These are phyloP conservation scores for Oryza meyeriana DNA, from an alignment of 176 grass and related monocot species.

Conservation along the genomic window DNA sequence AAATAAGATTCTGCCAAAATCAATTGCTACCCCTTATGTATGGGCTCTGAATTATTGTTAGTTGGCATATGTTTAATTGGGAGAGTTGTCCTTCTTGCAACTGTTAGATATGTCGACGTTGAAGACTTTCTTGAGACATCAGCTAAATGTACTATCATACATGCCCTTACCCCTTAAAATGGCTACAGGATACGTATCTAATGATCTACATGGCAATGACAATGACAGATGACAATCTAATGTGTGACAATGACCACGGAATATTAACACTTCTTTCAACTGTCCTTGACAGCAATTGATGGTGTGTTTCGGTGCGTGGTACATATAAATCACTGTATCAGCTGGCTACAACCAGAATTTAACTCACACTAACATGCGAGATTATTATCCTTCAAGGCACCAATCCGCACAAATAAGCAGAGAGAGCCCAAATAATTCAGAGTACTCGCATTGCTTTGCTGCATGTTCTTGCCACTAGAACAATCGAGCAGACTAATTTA, in stretches of 20 bases:
- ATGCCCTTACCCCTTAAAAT: background rate
- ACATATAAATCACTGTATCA: background rate
- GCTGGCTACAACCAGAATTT: conserved; percentile 1
- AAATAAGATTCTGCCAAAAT: no score
- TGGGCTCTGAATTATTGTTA: background rate
- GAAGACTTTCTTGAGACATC: background rate
- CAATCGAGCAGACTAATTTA: background rate
- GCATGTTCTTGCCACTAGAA: conserved; percentile 3
- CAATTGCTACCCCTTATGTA: background rate
- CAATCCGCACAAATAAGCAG: background rate
- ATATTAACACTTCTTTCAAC: background rate
- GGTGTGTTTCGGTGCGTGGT: background rate
- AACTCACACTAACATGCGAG: background rate
- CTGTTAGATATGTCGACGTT: background rate
- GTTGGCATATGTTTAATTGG: background rate
- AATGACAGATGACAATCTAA: background rate
- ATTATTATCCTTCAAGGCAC: background rate
- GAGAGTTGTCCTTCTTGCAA: background rate
- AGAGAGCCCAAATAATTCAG: background rate
- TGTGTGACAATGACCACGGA: background rate
- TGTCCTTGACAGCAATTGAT: background rate
- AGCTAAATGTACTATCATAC: background rate
- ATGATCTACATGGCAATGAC: background rate
- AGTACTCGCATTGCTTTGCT: background rate
- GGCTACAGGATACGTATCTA: background rate